These are phyloP conservation scores for Strombidium stylifer DNA, from an alignment of 73 alveolate species.

Conservation along the genomic window DNA sequence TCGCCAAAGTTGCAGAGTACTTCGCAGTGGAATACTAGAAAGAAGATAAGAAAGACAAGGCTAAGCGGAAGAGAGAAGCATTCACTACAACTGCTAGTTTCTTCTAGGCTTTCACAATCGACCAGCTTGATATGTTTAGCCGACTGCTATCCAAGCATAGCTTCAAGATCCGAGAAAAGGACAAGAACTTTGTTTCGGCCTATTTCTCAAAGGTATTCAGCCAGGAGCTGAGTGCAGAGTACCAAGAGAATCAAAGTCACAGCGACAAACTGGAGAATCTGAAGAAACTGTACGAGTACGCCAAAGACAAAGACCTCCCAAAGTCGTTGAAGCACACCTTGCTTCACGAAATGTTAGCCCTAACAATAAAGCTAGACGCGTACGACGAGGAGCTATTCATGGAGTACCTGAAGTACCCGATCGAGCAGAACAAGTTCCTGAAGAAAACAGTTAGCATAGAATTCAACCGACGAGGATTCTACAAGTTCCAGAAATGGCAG, in stretches of 20 bases:
- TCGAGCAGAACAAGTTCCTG: background rate
- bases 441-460: slow-evolving; percentile 3
- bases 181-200: slow-evolving; percentile 51
- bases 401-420: slow-evolving; percentile 46
- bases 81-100: no score
- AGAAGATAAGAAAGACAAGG: no score
- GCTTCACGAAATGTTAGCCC: slow-evolving; percentile 34
- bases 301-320: slow-evolving; percentile 32
- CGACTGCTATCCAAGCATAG: slow-evolving; percentile 5
- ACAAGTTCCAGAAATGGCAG: slow-evolving; percentile 37
- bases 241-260: slow-evolving; percentile 6
- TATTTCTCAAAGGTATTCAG: slow-evolving; percentile 25
- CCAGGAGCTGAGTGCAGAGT: slow-evolving; percentile 25
- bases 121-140: slow-evolving; percentile 22
- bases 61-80: no score
- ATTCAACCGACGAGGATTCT: slow-evolving; percentile 6
- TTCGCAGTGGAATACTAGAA: no score
- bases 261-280: slow-evolving; percentile 49
- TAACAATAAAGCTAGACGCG: slow-evolving; percentile 37
- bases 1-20: no score
- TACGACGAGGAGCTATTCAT: slow-evolving; percentile 48
- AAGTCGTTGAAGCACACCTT: slow-evolving; percentile 14
- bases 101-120: slow-evolving; percentile 29
- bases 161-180: no score
- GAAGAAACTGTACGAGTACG: slow-evolving; percentile 9